Base-by-base conservation (phyloP, 2,329 filamentous ascomycete species). In the Magnaporthiopsis poae region DNA sequence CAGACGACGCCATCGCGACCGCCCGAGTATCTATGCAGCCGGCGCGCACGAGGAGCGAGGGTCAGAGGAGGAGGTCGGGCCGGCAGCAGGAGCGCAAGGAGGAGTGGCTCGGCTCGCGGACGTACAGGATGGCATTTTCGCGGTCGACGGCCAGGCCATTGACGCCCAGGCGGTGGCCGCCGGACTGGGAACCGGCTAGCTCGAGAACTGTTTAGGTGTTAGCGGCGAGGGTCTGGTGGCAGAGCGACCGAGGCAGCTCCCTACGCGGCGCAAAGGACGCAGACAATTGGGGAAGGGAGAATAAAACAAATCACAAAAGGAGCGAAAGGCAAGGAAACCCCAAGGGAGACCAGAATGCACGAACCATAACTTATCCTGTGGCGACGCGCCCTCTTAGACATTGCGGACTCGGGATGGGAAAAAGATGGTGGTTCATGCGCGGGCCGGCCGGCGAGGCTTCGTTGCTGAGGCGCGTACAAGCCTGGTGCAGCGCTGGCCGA, bases 1-100 rank as follows among this genome's bases (percentile, higher is more conserved):
- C 95, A 99, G 71, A 99, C 89, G 64, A 95, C 90, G 72, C 95
- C 95, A 78, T 99, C 95, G 75, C 95, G 89, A 68, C 95, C 95
- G 71, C 92, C 95, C 62, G 95, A 97, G 80, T 98, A 99, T 73
- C 93, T 56, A 35, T n/a, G 25, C 56, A 52, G 39, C 64, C 66
- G 63, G 29, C 21, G 35, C 59, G 35, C 59, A 35, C 29, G 21
- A 46, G 39, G 39, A 46, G 39, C 39, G 39, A 46, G n/a, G n/a
- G 29, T 65, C 27, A 63, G 56, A 63, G 64, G 56, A 63, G 64
- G 29, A 31, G 31, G 29, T 46, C 39, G 39, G 39, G 39, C 13
- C 13, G 39, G 59, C 9, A 35, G 59, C 18, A 31, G 56, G 18
- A 21, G 36, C n/a, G 39, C 11, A 15, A 12, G 18, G 56, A 11